These are phyloP conservation scores for Fusarium chuoi DNA, from an alignment of 2,329 filamentous ascomycete species.

Conservation along the genomic window DNA sequence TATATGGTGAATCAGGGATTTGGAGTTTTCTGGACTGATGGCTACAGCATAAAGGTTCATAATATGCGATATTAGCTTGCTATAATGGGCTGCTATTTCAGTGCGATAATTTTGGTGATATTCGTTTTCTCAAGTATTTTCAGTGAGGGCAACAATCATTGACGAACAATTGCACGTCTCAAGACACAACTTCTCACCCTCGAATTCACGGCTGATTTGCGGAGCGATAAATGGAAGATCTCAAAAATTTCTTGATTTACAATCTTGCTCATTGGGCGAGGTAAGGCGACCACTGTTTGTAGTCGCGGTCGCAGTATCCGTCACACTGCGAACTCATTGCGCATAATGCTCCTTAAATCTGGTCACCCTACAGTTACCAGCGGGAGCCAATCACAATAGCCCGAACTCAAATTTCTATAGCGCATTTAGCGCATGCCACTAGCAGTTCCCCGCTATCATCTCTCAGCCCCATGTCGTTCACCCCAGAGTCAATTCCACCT, in stretches of 20 bases:
- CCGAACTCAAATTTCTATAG: rapidly evolving
- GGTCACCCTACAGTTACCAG: rapidly evolving
- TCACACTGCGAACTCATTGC: rapidly evolving
- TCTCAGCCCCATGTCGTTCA: neutral
- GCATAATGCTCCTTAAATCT: rapidly evolving
- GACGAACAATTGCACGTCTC: rapidly evolving
- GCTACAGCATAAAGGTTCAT: neutral
- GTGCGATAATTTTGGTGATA: neutral
- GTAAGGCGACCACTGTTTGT: rapidly evolving
- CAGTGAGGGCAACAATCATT: no score
- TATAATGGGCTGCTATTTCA: neutral
- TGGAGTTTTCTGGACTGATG: neutral
- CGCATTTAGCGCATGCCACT: neutral
- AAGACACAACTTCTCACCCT: neutral
- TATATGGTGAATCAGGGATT: no score
- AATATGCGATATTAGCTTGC: neutral
- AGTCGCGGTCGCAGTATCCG: rapidly evolving
- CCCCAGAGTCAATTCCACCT: neutral
- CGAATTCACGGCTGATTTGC: no score
- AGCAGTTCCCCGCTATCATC: neutral
- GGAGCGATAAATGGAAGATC: no score
- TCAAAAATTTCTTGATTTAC: neutral
- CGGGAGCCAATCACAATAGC: rapidly evolving
- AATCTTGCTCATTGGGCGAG: rapidly evolving
- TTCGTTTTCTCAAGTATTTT: no score